Conservation (phyloP, 257 asterid species). For the Solanum stenotomum region DNA sequence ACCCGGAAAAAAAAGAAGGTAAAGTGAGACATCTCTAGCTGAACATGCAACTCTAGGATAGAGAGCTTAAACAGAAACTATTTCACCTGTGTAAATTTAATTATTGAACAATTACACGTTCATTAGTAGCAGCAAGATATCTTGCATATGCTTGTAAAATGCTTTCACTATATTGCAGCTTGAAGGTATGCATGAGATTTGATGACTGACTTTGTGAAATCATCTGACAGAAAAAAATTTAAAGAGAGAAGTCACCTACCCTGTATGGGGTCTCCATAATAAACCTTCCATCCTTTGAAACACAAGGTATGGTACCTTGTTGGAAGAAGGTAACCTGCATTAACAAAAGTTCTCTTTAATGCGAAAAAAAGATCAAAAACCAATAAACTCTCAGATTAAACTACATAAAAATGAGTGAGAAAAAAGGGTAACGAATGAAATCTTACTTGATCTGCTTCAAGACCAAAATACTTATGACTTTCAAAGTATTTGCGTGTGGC, state of each 20-base stretch:
- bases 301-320: slow-evolving; percentile 96
- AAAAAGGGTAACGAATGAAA: background rate
- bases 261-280: slow-evolving; percentile 88
- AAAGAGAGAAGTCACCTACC: slow-evolving; percentile 36
- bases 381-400: background rate
- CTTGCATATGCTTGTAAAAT: background rate
- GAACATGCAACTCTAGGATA: background rate
- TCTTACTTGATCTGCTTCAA: slow-evolving; percentile 82
- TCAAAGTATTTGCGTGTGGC: slow-evolving; percentile 80
- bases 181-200: background rate
- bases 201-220: background rate
- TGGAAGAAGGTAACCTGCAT: slow-evolving; percentile 88
- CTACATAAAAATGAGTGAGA: background rate
- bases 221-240: background rate
- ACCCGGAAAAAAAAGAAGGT: background rate
- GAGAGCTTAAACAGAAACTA: background rate
- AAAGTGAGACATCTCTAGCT: background rate
- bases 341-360: slow-evolving; percentile 15
- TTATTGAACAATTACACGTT: background rate
- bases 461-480: slow-evolving; percentile 88
- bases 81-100: background rate
- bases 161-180: background rate
- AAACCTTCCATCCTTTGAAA: slow-evolving; percentile 81
- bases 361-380: slow-evolving; percentile 4
- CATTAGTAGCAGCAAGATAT: background rate